Conservation (phyloP, 495 filamentous ascomycete species). For the Lichina pygmaea region DNA sequence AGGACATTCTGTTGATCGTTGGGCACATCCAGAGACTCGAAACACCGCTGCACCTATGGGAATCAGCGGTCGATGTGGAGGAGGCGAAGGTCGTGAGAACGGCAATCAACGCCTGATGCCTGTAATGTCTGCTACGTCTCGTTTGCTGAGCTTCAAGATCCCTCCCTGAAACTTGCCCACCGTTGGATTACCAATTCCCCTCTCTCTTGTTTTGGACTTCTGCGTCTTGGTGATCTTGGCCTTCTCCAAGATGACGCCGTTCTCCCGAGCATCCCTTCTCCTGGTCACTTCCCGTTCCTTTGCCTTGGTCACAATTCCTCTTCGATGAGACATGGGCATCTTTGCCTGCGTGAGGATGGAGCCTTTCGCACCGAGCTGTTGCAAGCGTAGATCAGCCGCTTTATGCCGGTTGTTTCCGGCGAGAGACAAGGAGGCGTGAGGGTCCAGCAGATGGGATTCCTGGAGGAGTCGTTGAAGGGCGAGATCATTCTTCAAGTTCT, state of each 20-base stretch:
- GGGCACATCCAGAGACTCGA: no score
- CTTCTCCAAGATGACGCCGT: constrained; percentile 71
- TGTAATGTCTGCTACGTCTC: constrained; percentile 45
- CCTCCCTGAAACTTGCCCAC: constrained; percentile 62
- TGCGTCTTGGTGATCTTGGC: constrained; percentile 15
- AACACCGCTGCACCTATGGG: no score
- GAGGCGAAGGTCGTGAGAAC: no score
- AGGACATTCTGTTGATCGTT: no score
- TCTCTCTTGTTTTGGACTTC: constrained; percentile 20
- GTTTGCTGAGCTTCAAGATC: constrained; percentile 49
- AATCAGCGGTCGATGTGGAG: neutral
- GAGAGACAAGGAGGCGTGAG: constrained; percentile 27
- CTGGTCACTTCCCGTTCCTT: constrained; percentile 37
- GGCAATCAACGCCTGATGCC: constrained; percentile 11
- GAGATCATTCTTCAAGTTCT: constrained; percentile 71
- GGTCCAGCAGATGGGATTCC: constrained; percentile 77
- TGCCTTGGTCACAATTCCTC: constrained; percentile 46
- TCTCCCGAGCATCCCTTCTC: constrained; percentile 57
- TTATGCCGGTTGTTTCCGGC: constrained; percentile 40
- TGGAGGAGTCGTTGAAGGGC: constrained; percentile 67
- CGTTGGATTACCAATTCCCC: constrained; percentile 42
- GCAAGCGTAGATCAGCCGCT: constrained; percentile 58
- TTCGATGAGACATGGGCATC: constrained; percentile 60
- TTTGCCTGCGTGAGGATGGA: constrained; percentile 48
- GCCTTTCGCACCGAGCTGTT: constrained; percentile 48